Evolutionary conservation across 805 yeast species (phyloP).

Genomic region (Jamesozyma piceae): DNA sequence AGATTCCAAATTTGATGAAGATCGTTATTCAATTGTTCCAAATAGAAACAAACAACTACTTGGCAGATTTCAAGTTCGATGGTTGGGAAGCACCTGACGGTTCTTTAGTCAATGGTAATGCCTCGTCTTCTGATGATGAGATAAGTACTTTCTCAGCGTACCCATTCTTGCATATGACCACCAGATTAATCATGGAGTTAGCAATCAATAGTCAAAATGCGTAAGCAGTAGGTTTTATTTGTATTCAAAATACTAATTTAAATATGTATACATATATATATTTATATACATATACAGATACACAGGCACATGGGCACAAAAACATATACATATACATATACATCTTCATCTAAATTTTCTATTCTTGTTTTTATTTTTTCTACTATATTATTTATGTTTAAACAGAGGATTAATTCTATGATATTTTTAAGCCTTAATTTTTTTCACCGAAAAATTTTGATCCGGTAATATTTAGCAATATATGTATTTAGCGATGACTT

Average conservation of each 20-base stretch:
- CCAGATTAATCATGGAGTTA: constrained; percentile 86
- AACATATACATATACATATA: too few species aligned
- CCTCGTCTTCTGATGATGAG: constrained; percentile 14
- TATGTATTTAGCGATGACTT: too few species aligned
- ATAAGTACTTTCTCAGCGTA: constrained; percentile 85
- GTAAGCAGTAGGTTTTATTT: neutral
- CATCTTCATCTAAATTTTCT: neutral
- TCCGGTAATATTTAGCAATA: too few species aligned
- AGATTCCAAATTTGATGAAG: constrained; percentile 73
- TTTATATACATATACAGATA: too few species aligned
- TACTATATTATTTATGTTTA: too few species aligned
- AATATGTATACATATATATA: too few species aligned
- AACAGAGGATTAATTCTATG: too few species aligned
- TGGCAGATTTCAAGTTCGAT: constrained; percentile 95
- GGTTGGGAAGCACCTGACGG: constrained; percentile 56
- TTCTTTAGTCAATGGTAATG: constrained; percentile 26
- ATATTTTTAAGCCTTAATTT: too few species aligned
- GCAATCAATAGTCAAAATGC: constrained; percentile 56
- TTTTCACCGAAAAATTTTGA: too few species aligned
- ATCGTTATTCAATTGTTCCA: constrained; percentile 96
- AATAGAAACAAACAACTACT: constrained; percentile 87
- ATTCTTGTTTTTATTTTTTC: too few species aligned
- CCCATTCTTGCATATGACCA: constrained; percentile 88
- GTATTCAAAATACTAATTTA: too few species aligned
- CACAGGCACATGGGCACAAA: too few species aligned